Evolutionary conservation across 2,329 filamentous ascomycete species (phyloP).

Genomic region (Microcera coccophila): DNA sequence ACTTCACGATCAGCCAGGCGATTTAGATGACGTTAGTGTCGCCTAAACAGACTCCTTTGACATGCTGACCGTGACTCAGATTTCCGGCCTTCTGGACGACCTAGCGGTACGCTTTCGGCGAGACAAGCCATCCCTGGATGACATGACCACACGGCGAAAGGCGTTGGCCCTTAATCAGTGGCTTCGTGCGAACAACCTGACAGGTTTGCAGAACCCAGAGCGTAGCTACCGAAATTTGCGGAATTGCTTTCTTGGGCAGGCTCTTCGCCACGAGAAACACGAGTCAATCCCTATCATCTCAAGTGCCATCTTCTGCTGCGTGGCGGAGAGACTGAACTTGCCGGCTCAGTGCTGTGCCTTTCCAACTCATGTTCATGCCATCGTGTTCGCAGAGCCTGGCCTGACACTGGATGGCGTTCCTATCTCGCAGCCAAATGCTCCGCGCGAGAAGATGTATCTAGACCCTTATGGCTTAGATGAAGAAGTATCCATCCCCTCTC

Average conservation of each 20-base stretch:
- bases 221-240: slow-evolving; percentile 72
- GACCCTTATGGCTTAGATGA: slow-evolving; percentile 71
- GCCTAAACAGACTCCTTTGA: neutral
- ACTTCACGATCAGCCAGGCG: slow-evolving; percentile 66
- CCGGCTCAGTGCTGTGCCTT: slow-evolving; percentile 76
- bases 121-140: slow-evolving; percentile 50
- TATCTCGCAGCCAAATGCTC: slow-evolving; percentile 37
- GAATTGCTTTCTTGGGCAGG: slow-evolving; percentile 85
- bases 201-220: slow-evolving; percentile 63
- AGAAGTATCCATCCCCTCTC: slow-evolving; percentile 59
- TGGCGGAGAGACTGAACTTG: slow-evolving; percentile 71
- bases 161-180: slow-evolving; percentile 66
- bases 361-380: slow-evolving; percentile 79
- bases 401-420: slow-evolving; percentile 55
- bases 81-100: slow-evolving; percentile 60
- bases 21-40: slow-evolving; percentile 63
- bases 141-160: slow-evolving; percentile 60
- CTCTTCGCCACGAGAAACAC: slow-evolving; percentile 67
- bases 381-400: slow-evolving; percentile 61
- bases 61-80: slow-evolving; percentile 39
- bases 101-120: slow-evolving; percentile 55
- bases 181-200: slow-evolving; percentile 64
- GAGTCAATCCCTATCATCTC: slow-evolving; percentile 84
- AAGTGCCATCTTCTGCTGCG: slow-evolving; percentile 76
- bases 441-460: slow-evolving; percentile 62